These are phyloP conservation scores for Bipolaris bicolor DNA, from an alignment of 2,329 filamentous ascomycete species.

Conservation along the genomic window DNA sequence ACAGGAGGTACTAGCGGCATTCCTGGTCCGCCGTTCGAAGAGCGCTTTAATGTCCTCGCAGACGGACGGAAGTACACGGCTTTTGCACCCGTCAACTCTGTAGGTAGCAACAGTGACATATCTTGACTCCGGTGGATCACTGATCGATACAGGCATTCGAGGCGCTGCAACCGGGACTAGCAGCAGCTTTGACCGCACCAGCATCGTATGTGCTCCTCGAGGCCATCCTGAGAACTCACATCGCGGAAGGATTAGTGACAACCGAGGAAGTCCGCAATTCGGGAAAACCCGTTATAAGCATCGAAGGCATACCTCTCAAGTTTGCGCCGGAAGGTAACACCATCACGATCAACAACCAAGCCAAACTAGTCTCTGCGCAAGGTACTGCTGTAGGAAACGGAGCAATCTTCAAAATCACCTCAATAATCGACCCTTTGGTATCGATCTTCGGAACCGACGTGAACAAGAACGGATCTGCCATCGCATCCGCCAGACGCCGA, in stretches of 20 bases:
- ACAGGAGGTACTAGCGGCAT: not conserved
- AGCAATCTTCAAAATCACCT: conserved; percentile 5
- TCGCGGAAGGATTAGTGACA: not conserved
- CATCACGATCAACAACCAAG: conserved; percentile 1
- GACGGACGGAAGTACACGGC: conserved; percentile 4
- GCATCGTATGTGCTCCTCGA: not conserved
- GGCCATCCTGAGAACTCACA: conserved; percentile 1
- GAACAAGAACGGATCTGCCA: not conserved
- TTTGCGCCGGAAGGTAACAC: not conserved
- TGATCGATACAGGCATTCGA: conserved; percentile 2
- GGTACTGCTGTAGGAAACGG: conserved; percentile 1
- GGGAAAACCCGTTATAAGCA: not conserved
- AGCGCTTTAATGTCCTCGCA: conserved; percentile 3
- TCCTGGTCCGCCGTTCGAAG: conserved; percentile 4
- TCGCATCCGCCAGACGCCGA: not conserved
- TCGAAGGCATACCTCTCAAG: not conserved
- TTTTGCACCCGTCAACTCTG: conserved; percentile 6
- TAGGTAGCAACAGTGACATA: not conserved
- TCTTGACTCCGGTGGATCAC: not conserved
- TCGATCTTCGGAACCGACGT: not conserved
- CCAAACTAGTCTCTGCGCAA: not conserved
- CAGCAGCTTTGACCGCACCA: not conserved
- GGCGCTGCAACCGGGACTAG: not conserved
- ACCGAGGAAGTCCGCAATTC: not conserved
- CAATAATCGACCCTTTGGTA: not conserved